phyloP scores from a whole-genome alignment of 2,329 filamentous ascomycete genomes.

The Stagonosporopsis vannaccii region DNA sequence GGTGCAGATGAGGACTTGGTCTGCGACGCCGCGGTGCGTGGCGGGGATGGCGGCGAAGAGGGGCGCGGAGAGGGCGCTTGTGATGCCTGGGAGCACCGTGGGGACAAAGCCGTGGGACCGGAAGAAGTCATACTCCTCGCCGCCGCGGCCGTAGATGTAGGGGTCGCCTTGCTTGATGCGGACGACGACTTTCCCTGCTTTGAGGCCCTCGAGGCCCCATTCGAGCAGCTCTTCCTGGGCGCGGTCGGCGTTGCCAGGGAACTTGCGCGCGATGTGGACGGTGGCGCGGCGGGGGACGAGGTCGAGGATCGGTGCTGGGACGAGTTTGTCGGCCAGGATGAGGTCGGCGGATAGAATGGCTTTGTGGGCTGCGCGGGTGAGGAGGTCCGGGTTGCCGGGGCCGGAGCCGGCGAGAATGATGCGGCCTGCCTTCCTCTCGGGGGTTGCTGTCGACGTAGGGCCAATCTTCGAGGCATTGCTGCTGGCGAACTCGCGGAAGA shows the following conservation, averaged over 20 bases:
- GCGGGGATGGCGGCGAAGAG: slow-evolving; percentile 87
- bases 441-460: slow-evolving; percentile 24
- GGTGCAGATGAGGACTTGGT: slow-evolving; percentile 95
- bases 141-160: slow-evolving; percentile 93
- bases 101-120: slow-evolving; percentile 71
- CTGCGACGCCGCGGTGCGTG: slow-evolving; percentile 87
- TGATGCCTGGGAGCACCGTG: slow-evolving; percentile 86
- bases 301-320: slow-evolving; percentile 83
- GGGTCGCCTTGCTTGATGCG: slow-evolving; percentile 96
- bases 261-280: slow-evolving; percentile 93
- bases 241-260: slow-evolving; percentile 93
- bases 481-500: slow-evolving; percentile 75
- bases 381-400: slow-evolving; percentile 88
- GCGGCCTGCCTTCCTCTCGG: slow-evolving; percentile 60
- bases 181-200: slow-evolving; percentile 78
- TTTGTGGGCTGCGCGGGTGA: slow-evolving; percentile 82
- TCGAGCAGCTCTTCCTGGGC: slow-evolving; percentile 89
- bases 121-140: slow-evolving; percentile 91
- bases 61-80: slow-evolving; percentile 84
- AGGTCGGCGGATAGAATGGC: slow-evolving; percentile 78
- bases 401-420: slow-evolving; percentile 92
- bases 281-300: slow-evolving; percentile 89
- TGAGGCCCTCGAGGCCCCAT: slow-evolving; percentile 74
- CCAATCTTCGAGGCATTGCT: slow-evolving; percentile 46
- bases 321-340: slow-evolving; percentile 86